Conservation (phyloP, 2,329 filamentous ascomycete genomes). For the Aspergillus bombycis region DNA sequence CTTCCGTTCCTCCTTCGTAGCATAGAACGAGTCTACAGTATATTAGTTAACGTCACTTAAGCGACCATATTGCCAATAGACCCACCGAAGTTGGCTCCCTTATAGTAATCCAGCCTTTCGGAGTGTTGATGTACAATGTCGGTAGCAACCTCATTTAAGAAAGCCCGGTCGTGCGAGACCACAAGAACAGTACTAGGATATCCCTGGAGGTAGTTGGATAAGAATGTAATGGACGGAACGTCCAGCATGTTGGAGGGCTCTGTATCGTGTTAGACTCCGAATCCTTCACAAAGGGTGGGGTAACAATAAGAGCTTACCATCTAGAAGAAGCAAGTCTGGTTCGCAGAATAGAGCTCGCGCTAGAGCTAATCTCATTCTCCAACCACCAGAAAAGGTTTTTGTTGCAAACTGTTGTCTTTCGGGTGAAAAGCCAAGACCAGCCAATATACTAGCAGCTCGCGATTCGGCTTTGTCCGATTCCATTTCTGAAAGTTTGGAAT, state of each 20-base stretch:
- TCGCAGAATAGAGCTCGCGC: conserved; percentile 97
- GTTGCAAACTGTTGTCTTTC: conserved; percentile 92
- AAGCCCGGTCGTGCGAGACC: conserved; percentile 97
- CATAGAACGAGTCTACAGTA: conserved; percentile 80
- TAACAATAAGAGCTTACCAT: conserved; percentile 52
- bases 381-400: conserved; percentile 98
- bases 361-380: conserved; percentile 96
- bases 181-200: conserved; percentile 96
- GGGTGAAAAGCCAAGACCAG: conserved; percentile 92
- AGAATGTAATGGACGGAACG: conserved; percentile 98
- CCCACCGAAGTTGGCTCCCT: conserved; percentile 82
- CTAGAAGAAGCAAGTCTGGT: conserved; percentile 90
- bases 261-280: conserved; percentile 30
- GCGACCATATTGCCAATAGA: conserved; percentile 13
- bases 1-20: conserved; percentile 92
- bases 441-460: conserved; percentile 90
- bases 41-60: conserved; percentile 21
- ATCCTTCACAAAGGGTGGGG: background rate
- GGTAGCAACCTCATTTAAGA: conserved; percentile 98
- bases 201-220: conserved; percentile 89
- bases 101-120: conserved; percentile 96
- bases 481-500: conserved; percentile 93
- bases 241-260: conserved; percentile 99
- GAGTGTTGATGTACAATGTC: conserved; percentile 99
- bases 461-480: conserved; percentile 98